Percentiles rank a stretch among this genome's conserved stretches.
Conservation (phyloP, 2,329 filamentous ascomycete genomes). For the Trichoderma koningii region DNA sequence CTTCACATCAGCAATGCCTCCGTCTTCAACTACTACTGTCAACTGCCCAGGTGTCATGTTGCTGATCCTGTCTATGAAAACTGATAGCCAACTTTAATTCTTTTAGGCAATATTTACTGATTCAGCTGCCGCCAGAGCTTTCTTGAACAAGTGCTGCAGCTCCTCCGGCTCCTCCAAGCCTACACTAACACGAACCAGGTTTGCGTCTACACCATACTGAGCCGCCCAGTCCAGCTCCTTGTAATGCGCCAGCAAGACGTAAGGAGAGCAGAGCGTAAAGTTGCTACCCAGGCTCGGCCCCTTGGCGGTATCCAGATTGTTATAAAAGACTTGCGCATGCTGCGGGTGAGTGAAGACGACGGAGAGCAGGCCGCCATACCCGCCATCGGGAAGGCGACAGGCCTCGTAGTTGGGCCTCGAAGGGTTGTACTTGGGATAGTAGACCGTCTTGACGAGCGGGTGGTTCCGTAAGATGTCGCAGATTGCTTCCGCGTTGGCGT, state of each 20-base stretch:
- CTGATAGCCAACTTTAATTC: neutral
- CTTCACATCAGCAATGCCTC: neutral
- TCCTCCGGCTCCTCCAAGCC: slow-evolving; percentile 78
- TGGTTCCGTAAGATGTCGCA: slow-evolving; percentile 68
- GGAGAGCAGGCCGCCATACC: slow-evolving; percentile 88
- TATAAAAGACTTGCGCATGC: slow-evolving; percentile 80
- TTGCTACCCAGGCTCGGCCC: slow-evolving; percentile 95
- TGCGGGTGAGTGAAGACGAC: slow-evolving; percentile 72
- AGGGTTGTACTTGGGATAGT: slow-evolving; percentile 81
- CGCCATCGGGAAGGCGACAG: slow-evolving; percentile 71
- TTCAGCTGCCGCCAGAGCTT: slow-evolving; percentile 65
- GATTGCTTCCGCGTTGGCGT: slow-evolving; percentile 80
- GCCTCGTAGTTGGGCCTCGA: slow-evolving; percentile 75
- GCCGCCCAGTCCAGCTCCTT: slow-evolving; percentile 88
- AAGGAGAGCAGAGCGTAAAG: slow-evolving; percentile 90
- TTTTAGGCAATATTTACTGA: neutral
- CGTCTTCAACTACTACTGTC: no score
- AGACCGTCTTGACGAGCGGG: slow-evolving; percentile 70
- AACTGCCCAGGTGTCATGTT: neutral
- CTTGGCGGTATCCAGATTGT: slow-evolving; percentile 83
- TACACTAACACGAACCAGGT: slow-evolving; percentile 83
- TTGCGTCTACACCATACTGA: slow-evolving; percentile 75
- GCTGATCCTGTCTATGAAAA: neutral
- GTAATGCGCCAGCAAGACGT: slow-evolving; percentile 90
- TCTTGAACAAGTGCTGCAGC: slow-evolving; percentile 64